Percentiles rank a stretch among this genome's conserved stretches.
Conservation (phyloP, 352 stramenopile genomes). For the Phytopythium montanum region DNA sequence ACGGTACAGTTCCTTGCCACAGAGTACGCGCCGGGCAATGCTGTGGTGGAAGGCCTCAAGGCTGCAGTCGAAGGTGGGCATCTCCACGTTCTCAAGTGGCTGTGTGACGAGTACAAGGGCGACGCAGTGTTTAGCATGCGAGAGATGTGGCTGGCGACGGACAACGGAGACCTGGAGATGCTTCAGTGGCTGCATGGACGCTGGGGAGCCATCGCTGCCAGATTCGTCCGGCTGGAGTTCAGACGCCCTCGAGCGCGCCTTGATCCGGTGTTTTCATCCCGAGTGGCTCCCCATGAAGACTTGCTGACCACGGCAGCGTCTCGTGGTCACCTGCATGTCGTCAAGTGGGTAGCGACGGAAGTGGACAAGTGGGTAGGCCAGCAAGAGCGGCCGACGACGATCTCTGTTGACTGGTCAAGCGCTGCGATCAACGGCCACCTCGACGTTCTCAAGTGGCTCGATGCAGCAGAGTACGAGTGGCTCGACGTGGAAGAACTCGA, state of each 20-base stretch:
- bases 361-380: background rate
- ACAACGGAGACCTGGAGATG: slow-evolving; percentile 13
- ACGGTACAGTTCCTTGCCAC: slow-evolving; percentile 13
- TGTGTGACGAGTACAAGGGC: slow-evolving; percentile 12
- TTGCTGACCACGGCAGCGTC: background rate
- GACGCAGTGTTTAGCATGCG: background rate
- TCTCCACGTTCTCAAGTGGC: slow-evolving; percentile 16
- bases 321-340: background rate
- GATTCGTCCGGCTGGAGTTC: too few species aligned
- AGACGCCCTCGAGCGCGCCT: background rate
- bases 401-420: too few species aligned
- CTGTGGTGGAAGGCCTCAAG: background rate
- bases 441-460: background rate
- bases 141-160: slow-evolving; percentile 14
- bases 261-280: background rate
- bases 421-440: background rate
- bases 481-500: background rate
- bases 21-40: background rate
- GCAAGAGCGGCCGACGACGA: too few species aligned
- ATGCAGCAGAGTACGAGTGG: background rate
- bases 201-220: background rate
- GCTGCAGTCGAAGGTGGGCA: slow-evolving; percentile 7
- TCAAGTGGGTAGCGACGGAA: background rate
- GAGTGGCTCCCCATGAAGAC: background rate
- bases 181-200: slow-evolving; percentile 17